Conservation (phyloP, 2,329 filamentous ascomycete genomes). For the Tolypocladium ophioglossoides region DNA sequence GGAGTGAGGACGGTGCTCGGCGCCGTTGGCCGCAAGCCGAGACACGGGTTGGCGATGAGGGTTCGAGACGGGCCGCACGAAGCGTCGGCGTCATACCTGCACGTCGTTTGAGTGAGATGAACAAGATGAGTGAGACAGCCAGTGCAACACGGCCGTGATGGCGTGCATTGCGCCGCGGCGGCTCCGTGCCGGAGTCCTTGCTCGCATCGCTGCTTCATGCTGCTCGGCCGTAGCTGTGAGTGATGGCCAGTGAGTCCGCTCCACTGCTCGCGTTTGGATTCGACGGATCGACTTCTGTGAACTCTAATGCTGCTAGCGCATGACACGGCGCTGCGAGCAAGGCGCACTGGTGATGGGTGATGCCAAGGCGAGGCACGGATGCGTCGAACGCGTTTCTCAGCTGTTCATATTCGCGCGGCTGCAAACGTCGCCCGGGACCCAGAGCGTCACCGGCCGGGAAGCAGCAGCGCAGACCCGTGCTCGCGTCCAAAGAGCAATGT, state of each 20-base stretch:
- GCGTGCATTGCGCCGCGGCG: neutral
- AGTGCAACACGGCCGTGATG: neutral
- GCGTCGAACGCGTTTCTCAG: neutral
- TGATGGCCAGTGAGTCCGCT: neutral
- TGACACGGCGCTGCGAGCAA: neutral
- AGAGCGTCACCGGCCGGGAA: neutral
- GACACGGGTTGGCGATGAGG: slow-evolving; percentile 1
- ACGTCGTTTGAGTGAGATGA: neutral
- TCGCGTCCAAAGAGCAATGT: neutral
- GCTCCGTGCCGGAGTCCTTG: neutral
- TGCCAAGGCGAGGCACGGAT: neutral
- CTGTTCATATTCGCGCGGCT: too few species aligned
- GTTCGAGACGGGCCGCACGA: neutral
- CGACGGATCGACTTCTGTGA: neutral
- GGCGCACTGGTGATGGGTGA: neutral
- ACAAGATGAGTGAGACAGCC: neutral
- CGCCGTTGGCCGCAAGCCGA: neutral
- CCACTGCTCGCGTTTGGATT: neutral
- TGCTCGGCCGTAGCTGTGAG: neutral
- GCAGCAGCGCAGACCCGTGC: neutral
- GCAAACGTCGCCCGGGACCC: neutral
- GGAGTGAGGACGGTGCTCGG: neutral
- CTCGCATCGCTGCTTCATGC: neutral
- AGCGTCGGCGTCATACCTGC: neutral
- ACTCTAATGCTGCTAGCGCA: neutral